These are phyloP conservation scores for Parafenestella ontariensis DNA, from an alignment of 2,329 filamentous ascomycete genomes.

Conservation along the genomic window DNA sequence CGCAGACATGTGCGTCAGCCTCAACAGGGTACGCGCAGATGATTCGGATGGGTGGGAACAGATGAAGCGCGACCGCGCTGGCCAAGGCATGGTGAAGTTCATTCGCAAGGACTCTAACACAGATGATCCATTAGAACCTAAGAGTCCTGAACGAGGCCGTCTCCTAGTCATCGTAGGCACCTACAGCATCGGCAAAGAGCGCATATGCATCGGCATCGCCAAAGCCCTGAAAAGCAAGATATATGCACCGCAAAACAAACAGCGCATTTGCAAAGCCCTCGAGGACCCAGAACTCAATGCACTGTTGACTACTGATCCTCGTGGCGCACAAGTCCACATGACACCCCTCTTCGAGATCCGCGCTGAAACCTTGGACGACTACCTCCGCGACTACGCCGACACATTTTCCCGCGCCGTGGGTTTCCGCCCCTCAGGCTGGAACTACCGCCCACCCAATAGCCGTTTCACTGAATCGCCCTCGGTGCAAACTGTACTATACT, in stretches of 20 bases:
- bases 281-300: constrained; percentile 82
- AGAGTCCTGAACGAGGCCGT: constrained; percentile 61
- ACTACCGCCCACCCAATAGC: constrained; percentile 75
- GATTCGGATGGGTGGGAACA: constrained; percentile 63
- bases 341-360: constrained; percentile 94
- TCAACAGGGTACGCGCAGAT: constrained; percentile 71
- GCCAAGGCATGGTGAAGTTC: constrained; percentile 69
- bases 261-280: constrained; percentile 81
- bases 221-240: constrained; percentile 86
- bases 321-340: constrained; percentile 95
- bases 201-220: constrained; percentile 92
- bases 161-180: constrained; percentile 93
- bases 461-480: constrained; percentile 68
- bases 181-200: constrained; percentile 97
- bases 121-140: constrained; percentile 36
- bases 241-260: constrained; percentile 82
- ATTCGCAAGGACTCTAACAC: constrained; percentile 56
- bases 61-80: constrained; percentile 62
- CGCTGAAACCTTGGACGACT: constrained; percentile 88
- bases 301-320: constrained; percentile 79
- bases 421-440: constrained; percentile 94
- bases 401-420: constrained; percentile 88
- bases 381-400: constrained; percentile 78
- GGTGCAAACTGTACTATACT: constrained; percentile 70
- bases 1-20: constrained; percentile 82